phyloP scores from a whole-genome alignment of 768 basidiomycete genomes.

The Boletus edulis region DNA sequence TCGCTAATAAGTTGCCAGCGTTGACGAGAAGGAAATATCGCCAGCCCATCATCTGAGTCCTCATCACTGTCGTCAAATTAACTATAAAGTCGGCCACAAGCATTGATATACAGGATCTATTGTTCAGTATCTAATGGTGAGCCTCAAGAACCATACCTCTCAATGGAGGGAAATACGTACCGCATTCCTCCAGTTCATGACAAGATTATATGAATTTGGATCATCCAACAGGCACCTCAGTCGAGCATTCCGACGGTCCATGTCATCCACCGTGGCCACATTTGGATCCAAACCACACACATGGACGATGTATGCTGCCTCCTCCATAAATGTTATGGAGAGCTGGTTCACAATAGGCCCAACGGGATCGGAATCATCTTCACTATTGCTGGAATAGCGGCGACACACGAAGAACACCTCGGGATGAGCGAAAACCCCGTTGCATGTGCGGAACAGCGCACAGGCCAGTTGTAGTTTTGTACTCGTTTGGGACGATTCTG shows the following conservation, averaged over 20 bases:
- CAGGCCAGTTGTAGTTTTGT: constrained; percentile 8
- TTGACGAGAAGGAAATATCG: not conserved
- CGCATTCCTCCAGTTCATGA: constrained; percentile 15
- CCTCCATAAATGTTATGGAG: constrained; percentile 1
- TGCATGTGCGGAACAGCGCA: constrained; percentile 1
- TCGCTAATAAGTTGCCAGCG: not conserved
- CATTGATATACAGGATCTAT: not conserved
- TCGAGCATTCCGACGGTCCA: constrained; percentile 13
- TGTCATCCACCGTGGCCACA: constrained; percentile 8
- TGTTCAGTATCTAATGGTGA: not conserved
- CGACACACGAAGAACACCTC: not conserved
- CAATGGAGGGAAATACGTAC: not conserved
- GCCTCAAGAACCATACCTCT: not conserved
- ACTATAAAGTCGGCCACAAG: too few species aligned
- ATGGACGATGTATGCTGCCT: constrained; percentile 8
- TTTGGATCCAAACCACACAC: constrained; percentile 12
- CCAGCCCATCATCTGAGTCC: too few species aligned
- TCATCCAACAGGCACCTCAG: constrained; percentile 6
- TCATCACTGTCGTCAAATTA: too few species aligned
- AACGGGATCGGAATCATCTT: not conserved
- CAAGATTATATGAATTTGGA: not conserved
- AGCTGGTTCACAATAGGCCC: not conserved
- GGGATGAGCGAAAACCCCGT: not conserved
- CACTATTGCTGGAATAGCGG: too few species aligned
- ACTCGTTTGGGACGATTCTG: too few species aligned